Percentiles rank a stretch among this genome's conserved stretches.
Conservation (phyloP, 805 yeast species). For the Ogataea glucozyma region DNA sequence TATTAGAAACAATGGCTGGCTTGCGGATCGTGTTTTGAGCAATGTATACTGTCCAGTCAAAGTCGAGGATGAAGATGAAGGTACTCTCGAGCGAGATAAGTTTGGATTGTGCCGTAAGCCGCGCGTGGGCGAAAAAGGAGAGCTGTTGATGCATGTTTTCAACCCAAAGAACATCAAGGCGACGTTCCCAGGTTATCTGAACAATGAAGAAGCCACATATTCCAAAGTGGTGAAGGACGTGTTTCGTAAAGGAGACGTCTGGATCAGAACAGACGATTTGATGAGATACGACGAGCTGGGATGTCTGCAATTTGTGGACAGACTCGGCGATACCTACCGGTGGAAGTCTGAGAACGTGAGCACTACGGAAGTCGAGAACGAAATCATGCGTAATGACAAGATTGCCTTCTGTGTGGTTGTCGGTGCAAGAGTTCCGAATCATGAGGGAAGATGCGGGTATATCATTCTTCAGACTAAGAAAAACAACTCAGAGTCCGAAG, state of each 20-base stretch:
- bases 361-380: conserved; percentile 89
- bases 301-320: conserved; percentile 79
- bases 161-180: conserved; percentile 62
- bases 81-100: conserved; percentile 63
- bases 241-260: conserved; percentile 84
- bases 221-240: conserved; percentile 75
- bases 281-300: conserved; percentile 68
- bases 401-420: conserved; percentile 79
- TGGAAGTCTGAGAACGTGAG: conserved; percentile 97
- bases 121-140: conserved; percentile 72
- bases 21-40: conserved; percentile 58
- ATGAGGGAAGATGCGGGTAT: conserved; percentile 94
- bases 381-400: conserved; percentile 47
- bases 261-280: conserved; percentile 87
- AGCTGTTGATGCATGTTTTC: conserved; percentile 74
- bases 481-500: conserved; percentile 32
- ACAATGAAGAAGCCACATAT: conserved; percentile 75
- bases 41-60: conserved; percentile 61
- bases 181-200: conserved; percentile 87
- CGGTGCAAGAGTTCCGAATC: conserved; percentile 79
- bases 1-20: conserved; percentile 76
- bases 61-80: conserved; percentile 80
- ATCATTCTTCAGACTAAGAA: conserved; percentile 62
- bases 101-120: conserved; percentile 64
- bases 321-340: conserved; percentile 92